Base-by-base conservation (phyloP, 1,284 basidiomycete species). In the Trichosporon faecale region DNA sequence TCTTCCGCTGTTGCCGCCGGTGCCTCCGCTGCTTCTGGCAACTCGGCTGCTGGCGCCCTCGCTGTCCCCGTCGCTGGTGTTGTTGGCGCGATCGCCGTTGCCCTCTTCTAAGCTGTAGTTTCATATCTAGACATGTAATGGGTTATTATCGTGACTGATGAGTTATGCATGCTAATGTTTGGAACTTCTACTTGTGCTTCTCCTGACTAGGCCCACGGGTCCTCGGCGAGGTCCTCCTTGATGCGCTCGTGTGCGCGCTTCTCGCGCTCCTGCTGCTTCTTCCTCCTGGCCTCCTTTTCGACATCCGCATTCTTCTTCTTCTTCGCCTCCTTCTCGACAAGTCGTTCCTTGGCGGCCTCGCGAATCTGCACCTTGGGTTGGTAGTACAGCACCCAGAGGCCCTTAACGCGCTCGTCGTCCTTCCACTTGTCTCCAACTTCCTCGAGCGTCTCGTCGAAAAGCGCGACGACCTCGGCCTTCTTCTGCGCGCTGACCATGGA, bases 351-450 rank as follows among this genome's bases (percentile, higher is more conserved):
- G 78, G 95, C 93, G 74, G 96, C 92, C 57, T 61, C 57, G 57
- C 57, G 57, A 68, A 98, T 85, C 78, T 94, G 92, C 66, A 85
- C 88, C 78, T 90, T 89, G 31, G 93, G 88, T 79, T 97, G 93
- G 72, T 75, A 82, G 73, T 88, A 88, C 77, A 92, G 94, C 85
- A 96, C 92, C 84, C 74, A 74, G 74, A 84, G 75, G 74, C 91
- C 92, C 85, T 90, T 89, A 67, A 88, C 91, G 40, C 90, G 86
- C 8, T 88, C 85, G 23, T 89, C 85, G 80, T 96, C 94, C 81
- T 95, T 94, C 85, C 93, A 95, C 82, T 93, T 88, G 86, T 92
- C 92, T 61, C 86, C 83, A 55, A 95, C 84, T 76, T 93, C 91
- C 76, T 86, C 88, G 73, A 97, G 84, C 80, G 94, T 93, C 74